Percentiles rank a stretch among this genome's conserved stretches.
These are phyloP conservation scores for Oryza longistaminata DNA, from an alignment of 176 grass and related monocot genomes.

Conservation along the genomic window DNA sequence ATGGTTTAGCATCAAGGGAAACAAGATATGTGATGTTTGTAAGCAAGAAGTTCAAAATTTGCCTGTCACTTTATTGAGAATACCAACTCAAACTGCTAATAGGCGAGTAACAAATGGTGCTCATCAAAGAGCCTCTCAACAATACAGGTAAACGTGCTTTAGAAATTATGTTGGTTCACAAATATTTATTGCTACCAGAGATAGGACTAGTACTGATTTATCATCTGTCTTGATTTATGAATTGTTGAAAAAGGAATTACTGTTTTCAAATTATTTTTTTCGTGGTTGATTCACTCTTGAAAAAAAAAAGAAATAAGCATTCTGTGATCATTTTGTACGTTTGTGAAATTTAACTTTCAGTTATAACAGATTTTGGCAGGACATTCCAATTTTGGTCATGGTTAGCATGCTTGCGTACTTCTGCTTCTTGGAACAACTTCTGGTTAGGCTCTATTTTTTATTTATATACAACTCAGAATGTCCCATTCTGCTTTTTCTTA, in stretches of 20 bases:
- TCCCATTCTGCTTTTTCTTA: neutral
- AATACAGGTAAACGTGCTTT: conserved; percentile 62
- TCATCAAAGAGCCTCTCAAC: conserved; percentile 62
- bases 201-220: neutral
- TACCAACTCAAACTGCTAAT: conserved; percentile 70
- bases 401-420: conserved; percentile 99
- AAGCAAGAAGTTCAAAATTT: conserved; percentile 90
- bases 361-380: conserved; percentile 87
- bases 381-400: conserved; percentile 96
- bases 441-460: conserved; percentile 53
- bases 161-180: neutral
- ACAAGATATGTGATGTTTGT: conserved; percentile 97
- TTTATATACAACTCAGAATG: conserved; percentile 20
- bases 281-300: neutral
- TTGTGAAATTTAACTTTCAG: conserved; percentile 21
- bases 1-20: conserved; percentile 99
- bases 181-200: neutral
- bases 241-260: neutral
- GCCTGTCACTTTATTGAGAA: conserved; percentile 88
- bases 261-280: neutral
- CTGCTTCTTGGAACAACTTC: conserved; percentile 99
- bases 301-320: conserved; percentile 10
- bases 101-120: conserved; percentile 57
- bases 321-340: neutral
- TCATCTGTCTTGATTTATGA: neutral